Evolutionary conservation across 2,329 filamentous ascomycete genomes (phyloP).

Genomic region (Beauveria pseudobassiana): DNA sequence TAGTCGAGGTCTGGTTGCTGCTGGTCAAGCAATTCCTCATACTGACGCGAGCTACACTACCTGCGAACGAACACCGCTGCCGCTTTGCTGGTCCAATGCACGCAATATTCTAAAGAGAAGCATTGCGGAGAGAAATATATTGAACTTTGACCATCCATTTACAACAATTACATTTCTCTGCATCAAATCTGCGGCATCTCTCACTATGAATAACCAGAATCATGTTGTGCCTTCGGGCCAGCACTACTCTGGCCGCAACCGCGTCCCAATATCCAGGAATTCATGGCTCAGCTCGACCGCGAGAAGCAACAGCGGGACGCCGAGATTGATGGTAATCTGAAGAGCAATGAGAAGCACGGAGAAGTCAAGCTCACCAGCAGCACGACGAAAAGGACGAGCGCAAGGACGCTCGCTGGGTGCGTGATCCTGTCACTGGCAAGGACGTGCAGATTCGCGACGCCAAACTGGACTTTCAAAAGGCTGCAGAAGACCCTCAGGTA

Average conservation of each 20-base stretch:
- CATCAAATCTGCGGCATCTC: not conserved
- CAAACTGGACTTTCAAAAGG: constrained; percentile 58
- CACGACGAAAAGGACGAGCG: constrained; percentile 26
- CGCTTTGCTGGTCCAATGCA: not conserved
- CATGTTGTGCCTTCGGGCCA: constrained; percentile 42
- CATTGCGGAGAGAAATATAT: not conserved
- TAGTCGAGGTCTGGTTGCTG: not conserved
- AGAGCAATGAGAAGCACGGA: constrained; percentile 27
- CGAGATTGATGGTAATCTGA: constrained; percentile 54
- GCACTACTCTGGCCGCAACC: constrained; percentile 77
- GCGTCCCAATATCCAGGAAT: constrained; percentile 79
- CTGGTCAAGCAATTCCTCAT: not conserved
- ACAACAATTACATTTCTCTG: not conserved
- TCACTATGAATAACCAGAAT: constrained; percentile 31
- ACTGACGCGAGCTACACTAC: not conserved
- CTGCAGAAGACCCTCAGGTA: constrained; percentile 65
- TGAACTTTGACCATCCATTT: not conserved
- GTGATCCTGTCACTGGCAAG: constrained; percentile 81
- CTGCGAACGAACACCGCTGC: not conserved
- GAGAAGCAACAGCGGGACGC: constrained; percentile 72
- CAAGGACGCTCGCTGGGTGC: constrained; percentile 60
- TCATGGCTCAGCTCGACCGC: constrained; percentile 68
- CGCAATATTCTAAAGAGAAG: not conserved
- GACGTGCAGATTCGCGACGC: constrained; percentile 82
- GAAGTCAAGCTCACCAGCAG: constrained; percentile 38